Conservation (phyloP, 2,329 filamentous ascomycete genomes). For the Penicillium fuscoglaucum region DNA sequence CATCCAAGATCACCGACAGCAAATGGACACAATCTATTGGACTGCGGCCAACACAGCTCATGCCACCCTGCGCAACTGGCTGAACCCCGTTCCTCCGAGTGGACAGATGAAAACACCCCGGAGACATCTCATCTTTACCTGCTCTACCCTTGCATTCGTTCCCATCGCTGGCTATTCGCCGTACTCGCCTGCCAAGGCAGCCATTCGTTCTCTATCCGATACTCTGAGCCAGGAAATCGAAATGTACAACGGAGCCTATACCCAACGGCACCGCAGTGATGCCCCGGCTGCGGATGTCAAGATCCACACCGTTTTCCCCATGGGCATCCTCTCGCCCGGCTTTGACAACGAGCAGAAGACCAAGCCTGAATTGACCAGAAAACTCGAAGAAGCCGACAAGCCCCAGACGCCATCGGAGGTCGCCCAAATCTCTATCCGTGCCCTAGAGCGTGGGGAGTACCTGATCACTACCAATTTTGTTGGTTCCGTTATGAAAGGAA, state of each 20-base stretch:
- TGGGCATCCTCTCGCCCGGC: constrained; percentile 76
- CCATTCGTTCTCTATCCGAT: constrained; percentile 79
- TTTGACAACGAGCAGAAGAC: constrained; percentile 71
- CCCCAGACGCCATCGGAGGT: constrained; percentile 76
- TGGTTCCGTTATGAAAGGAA: constrained; percentile 69
- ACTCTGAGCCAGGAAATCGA: constrained; percentile 79
- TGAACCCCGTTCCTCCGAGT: constrained; percentile 44
- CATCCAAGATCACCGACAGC: constrained; percentile 64
- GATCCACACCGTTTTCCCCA: constrained; percentile 80
- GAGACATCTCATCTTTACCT: constrained; percentile 85
- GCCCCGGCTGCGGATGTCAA: constrained; percentile 66
- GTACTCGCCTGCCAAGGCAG: constrained; percentile 83
- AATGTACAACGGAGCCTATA: constrained; percentile 71
- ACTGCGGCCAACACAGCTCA: constrained; percentile 83
- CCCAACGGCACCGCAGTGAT: constrained; percentile 36
- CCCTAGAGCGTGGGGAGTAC: constrained; percentile 78
- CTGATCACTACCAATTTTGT: constrained; percentile 74
- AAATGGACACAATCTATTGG: constrained; percentile 95
- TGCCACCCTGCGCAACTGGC: constrained; percentile 74
- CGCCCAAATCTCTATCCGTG: constrained; percentile 66
- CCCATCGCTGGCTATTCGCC: constrained; percentile 78
- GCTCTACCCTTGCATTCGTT: constrained; percentile 72
- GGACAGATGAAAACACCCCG: constrained; percentile 36
- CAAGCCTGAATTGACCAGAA: constrained; percentile 77
- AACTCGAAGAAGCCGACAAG: constrained; percentile 80